Conservation (phyloP, 2,329 filamentous ascomycete genomes). For the Hypoxylon sp. region DNA sequence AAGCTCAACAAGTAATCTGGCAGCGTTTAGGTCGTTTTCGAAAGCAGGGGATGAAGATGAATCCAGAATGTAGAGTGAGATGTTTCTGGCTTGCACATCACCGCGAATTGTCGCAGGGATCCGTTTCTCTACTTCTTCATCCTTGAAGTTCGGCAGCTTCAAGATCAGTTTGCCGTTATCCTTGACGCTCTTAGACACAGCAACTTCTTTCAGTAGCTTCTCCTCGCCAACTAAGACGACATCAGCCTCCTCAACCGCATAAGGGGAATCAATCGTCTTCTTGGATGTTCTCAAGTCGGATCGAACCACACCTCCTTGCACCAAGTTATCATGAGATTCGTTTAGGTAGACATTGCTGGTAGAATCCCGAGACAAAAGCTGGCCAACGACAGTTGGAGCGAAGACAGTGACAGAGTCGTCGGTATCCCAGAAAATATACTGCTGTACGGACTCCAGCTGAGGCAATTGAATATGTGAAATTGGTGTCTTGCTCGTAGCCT, state of each 20-base stretch:
- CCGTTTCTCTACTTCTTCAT: slow-evolving; percentile 91
- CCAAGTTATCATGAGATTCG: slow-evolving; percentile 76
- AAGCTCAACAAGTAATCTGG: slow-evolving; percentile 80
- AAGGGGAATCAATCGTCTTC: slow-evolving; percentile 87
- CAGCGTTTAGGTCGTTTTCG: slow-evolving; percentile 72
- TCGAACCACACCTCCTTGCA: slow-evolving; percentile 82
- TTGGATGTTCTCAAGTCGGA: slow-evolving; percentile 88
- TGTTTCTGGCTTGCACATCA: slow-evolving; percentile 76
- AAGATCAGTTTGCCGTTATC: slow-evolving; percentile 80
- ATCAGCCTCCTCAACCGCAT: slow-evolving; percentile 83
- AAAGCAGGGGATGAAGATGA: slow-evolving; percentile 76
- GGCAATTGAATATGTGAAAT: slow-evolving; percentile 59
- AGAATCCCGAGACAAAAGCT: slow-evolving; percentile 78
- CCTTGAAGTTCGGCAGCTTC: slow-evolving; percentile 83
- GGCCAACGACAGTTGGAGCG: slow-evolving; percentile 73
- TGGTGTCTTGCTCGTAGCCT: slow-evolving; percentile 67
- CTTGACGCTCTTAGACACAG: slow-evolving; percentile 79
- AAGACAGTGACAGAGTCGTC: slow-evolving; percentile 78
- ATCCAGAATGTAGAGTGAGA: slow-evolving; percentile 83
- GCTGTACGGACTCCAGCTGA: slow-evolving; percentile 73
- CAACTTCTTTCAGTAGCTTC: slow-evolving; percentile 83
- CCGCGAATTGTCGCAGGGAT: slow-evolving; percentile 80
- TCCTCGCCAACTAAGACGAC: slow-evolving; percentile 83
- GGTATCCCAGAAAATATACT: slow-evolving; percentile 95
- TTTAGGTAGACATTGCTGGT: slow-evolving; percentile 73